Conservation (phyloP, 169 alveolate species). For the Eimeria necatrix region DNA sequence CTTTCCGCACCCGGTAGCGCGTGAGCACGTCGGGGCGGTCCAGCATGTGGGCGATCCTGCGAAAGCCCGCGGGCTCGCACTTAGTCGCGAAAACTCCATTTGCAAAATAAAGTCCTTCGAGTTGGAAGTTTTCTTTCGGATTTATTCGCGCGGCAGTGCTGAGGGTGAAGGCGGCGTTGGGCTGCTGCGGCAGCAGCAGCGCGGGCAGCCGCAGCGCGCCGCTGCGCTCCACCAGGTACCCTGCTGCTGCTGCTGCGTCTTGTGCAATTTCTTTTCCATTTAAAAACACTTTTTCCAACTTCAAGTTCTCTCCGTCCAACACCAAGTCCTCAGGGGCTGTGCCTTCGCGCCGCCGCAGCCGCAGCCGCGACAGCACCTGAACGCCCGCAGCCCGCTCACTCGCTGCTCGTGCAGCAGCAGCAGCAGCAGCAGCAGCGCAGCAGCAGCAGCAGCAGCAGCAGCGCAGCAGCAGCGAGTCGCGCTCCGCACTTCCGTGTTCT, state of each 20-base stretch:
- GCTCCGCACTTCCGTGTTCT: slow-evolving; percentile 81
- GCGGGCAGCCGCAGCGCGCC: slow-evolving; percentile 77
- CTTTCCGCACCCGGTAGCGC: slow-evolving; percentile 84
- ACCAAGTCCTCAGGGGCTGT: slow-evolving; percentile 88
- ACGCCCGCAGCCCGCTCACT: slow-evolving; percentile 72
- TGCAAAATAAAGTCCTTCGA: slow-evolving; percentile 87
- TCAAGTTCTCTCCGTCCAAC: slow-evolving; percentile 92
- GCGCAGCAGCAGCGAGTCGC: slow-evolving; percentile 30
- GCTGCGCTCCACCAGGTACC: slow-evolving; percentile 1
- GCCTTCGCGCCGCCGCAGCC: slow-evolving; percentile 46
- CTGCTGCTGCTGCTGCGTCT: not conserved
- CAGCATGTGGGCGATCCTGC: slow-evolving; percentile 92
- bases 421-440: not conserved
- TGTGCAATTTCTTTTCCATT: slow-evolving; percentile 87
- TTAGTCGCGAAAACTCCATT: slow-evolving; percentile 92
- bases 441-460: not conserved
- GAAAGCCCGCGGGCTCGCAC: slow-evolving; percentile 95
- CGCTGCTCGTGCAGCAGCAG: no score
- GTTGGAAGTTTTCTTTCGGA: slow-evolving; percentile 82
- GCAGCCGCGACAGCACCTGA: slow-evolving; percentile 83
- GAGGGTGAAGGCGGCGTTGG: slow-evolving; percentile 77
- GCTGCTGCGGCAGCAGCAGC: slow-evolving; percentile 73
- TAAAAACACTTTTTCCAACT: slow-evolving; percentile 86
- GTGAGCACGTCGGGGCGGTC: slow-evolving; percentile 96
- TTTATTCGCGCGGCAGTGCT: slow-evolving; percentile 80